Conservation (phyloP, 176 grass and related monocot genomes). For the Luzula sylvatica region DNA sequence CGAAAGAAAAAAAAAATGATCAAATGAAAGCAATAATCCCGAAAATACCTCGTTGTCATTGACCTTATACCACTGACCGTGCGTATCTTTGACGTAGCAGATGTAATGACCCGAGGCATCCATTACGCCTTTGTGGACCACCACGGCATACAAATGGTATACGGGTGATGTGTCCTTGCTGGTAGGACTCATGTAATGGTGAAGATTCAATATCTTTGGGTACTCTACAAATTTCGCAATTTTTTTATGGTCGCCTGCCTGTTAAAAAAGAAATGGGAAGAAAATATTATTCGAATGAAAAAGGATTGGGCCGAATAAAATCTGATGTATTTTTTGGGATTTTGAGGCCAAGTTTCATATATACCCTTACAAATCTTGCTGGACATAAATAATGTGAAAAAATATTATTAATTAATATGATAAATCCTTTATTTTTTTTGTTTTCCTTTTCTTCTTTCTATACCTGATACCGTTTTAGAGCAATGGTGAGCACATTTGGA, state of each 20-base stretch:
- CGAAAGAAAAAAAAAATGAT: no score
- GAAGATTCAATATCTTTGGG: constrained; percentile 53
- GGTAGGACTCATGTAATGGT: constrained; percentile 53
- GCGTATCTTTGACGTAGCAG: constrained; percentile 71
- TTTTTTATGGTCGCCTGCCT: constrained; percentile 73
- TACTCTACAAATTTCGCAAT: constrained; percentile 62
- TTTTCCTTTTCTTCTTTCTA: neutral
- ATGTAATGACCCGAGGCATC: constrained; percentile 87
- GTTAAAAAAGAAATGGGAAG: constrained; percentile 17
- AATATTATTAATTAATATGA: no score
- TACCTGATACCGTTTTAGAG: constrained; percentile 89
- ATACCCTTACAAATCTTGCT: no score
- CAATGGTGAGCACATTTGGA: constrained; percentile 81
- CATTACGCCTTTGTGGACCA: constrained; percentile 62
- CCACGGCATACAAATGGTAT: constrained; percentile 76
- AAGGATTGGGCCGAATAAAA: neutral
- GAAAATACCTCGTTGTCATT: constrained; percentile 66
- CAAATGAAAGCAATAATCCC: neutral
- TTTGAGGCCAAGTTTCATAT: no score
- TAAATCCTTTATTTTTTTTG: no score
- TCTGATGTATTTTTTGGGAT: no score
- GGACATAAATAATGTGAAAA: no score
- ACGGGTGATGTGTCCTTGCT: constrained; percentile 55
- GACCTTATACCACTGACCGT: constrained; percentile 67
- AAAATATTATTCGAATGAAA: constrained; percentile 2